phyloP scores from a whole-genome alignment of 1,284 basidiomycete species.

The Melampsora americana region DNA sequence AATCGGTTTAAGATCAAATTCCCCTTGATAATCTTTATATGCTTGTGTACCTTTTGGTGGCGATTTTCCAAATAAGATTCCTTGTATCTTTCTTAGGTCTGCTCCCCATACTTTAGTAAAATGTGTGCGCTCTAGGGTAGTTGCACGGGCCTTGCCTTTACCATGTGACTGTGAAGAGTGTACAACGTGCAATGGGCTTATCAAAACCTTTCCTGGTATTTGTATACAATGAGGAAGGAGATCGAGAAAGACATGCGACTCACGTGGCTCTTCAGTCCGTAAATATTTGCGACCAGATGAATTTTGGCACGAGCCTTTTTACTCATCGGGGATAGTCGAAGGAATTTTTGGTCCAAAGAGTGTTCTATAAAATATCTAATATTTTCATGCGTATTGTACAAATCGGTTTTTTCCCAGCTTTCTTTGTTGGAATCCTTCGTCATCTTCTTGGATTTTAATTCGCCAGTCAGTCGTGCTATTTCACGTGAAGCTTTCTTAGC shows the following conservation, averaged over 20 bases:
- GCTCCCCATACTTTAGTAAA: not conserved
- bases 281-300: constrained; percentile 21
- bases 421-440: not conserved
- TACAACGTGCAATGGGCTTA: not conserved
- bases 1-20: not conserved
- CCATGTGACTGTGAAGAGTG: not conserved
- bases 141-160: constrained; percentile 3
- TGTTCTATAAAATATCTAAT: constrained; percentile 23
- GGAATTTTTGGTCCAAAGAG: not conserved
- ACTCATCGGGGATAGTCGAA: constrained; percentile 19
- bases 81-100: not conserved
- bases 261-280: constrained; percentile 29
- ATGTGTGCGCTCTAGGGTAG: constrained; percentile 11
- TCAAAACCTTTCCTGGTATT: not conserved
- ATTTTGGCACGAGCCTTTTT: constrained; percentile 9
- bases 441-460: constrained; percentile 10
- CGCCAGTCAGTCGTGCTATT: constrained; percentile 2
- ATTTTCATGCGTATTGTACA: not conserved
- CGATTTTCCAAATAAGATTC: constrained; percentile 1
- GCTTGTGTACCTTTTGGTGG: not conserved
- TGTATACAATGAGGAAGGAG: not conserved
- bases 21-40: not conserved
- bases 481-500: constrained; percentile 7
- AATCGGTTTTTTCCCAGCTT: constrained; percentile 1
- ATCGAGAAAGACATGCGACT: not conserved